Conservation (phyloP, 2,329 filamentous ascomycete species). For the Venturia effusa region DNA sequence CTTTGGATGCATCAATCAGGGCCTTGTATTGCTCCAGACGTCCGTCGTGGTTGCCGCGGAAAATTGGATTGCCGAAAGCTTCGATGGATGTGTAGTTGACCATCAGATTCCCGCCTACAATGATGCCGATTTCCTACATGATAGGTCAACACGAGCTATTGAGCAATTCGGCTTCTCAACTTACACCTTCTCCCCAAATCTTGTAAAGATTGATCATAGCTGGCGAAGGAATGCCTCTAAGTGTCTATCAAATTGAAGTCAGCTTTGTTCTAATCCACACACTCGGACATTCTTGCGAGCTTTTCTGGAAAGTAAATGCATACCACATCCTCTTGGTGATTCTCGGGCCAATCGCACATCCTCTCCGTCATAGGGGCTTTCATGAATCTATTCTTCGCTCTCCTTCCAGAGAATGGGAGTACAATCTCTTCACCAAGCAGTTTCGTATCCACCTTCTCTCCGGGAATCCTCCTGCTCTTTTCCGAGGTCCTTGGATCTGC, state of each 20-base stretch:
- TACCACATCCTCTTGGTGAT: conserved; percentile 8
- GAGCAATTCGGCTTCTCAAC: not conserved
- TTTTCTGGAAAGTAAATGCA: conserved; percentile 22
- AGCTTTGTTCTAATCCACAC: conserved; percentile 30
- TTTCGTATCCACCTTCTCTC: conserved; percentile 3
- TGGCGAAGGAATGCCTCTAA: conserved; percentile 27
- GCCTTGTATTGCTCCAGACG: conserved; percentile 50
- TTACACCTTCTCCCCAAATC: conserved; percentile 47
- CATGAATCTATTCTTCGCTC: conserved; percentile 5
- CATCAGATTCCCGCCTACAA: conserved; percentile 55
- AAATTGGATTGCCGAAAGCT: conserved; percentile 46
- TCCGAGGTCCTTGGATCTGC: not conserved
- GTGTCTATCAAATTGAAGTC: conserved; percentile 12
- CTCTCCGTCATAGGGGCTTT: conserved; percentile 50
- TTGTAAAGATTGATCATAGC: conserved; percentile 36
- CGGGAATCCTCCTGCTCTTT: not conserved
- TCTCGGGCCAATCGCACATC: conserved; percentile 44
- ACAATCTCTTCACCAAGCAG: conserved; percentile 3
- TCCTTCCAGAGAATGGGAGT: conserved; percentile 6
- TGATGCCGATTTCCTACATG: conserved; percentile 34
- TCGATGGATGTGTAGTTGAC: conserved; percentile 50
- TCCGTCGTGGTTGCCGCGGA: conserved; percentile 43
- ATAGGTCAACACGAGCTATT: not conserved
- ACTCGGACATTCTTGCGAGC: conserved; percentile 14
- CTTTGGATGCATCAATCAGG: conserved; percentile 44